Evolutionary conservation across 2,329 filamentous ascomycete genomes (phyloP).

Genomic region (Phyllachora maydis): DNA sequence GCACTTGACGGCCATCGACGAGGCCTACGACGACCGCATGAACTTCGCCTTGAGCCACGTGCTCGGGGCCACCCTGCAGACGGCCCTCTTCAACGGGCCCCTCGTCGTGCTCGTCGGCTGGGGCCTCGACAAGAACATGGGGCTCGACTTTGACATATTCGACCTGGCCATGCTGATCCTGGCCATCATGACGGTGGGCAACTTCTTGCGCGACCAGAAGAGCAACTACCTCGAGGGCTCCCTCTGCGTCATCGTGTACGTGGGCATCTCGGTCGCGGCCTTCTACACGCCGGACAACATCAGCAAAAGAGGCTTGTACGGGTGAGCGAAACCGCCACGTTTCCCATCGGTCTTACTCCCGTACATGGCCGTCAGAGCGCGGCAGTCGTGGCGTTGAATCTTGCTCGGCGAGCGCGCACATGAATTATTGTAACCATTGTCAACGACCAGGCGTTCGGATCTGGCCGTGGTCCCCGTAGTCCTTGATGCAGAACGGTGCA

Average conservation of each 20-base stretch:
- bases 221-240: slow-evolving; percentile 79
- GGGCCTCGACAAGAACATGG: slow-evolving; percentile 50
- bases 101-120: slow-evolving; percentile 70
- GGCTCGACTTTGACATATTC: slow-evolving; percentile 73
- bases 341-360: no score
- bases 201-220: slow-evolving; percentile 74
- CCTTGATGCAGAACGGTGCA: no score
- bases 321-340: no score
- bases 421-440: no score
- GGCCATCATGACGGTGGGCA: slow-evolving; percentile 68
- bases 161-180: slow-evolving; percentile 67
- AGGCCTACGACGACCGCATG: slow-evolving; percentile 68
- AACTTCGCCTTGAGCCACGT: slow-evolving; percentile 76
- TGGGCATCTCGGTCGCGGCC: slow-evolving; percentile 37
- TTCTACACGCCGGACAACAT: no score
- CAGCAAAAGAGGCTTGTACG: no score
- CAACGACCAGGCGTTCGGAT: no score
- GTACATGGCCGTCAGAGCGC: no score
- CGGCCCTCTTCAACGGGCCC: slow-evolving; percentile 71
- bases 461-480: no score
- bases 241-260: slow-evolving; percentile 50
- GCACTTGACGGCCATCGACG: slow-evolving; percentile 66
- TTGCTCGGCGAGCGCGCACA: no score
- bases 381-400: no score
- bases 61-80: slow-evolving; percentile 73